Evolutionary conservation across 2,329 filamentous ascomycete genomes (phyloP).

Genomic region (Talaromyces sp.): DNA sequence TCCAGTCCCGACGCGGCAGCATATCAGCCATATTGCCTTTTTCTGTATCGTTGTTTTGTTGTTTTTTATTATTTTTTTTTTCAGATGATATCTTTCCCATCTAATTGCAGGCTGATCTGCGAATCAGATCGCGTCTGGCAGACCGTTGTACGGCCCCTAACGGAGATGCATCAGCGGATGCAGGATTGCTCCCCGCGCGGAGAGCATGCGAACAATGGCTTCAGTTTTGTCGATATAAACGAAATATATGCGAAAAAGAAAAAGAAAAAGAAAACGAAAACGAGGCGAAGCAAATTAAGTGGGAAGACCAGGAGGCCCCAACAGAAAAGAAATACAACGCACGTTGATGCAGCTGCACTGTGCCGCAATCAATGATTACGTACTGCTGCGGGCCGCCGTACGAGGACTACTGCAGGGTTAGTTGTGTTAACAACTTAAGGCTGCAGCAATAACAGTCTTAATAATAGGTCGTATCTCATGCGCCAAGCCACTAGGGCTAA

Average conservation of each 20-base stretch:
- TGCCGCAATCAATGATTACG: background rate
- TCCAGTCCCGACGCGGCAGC: background rate
- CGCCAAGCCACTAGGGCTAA: background rate
- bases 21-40: background rate
- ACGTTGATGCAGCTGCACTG: background rate
- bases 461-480: background rate
- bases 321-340: background rate
- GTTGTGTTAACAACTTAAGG: background rate
- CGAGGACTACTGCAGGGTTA: background rate
- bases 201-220: background rate
- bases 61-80: background rate
- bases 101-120: background rate
- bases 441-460: too few species aligned
- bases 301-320: too few species aligned
- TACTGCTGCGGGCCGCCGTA: background rate
- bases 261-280: background rate
- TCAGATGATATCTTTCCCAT: background rate
- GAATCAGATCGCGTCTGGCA: background rate
- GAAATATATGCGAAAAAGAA: background rate
- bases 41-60: too few species aligned
- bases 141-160: background rate
- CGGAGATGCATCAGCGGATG: background rate
- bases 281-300: too few species aligned
- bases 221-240: background rate
- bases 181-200: background rate